Conservation (phyloP, 2,329 filamentous ascomycete species). For the Dichotomopilus funicola region DNA sequence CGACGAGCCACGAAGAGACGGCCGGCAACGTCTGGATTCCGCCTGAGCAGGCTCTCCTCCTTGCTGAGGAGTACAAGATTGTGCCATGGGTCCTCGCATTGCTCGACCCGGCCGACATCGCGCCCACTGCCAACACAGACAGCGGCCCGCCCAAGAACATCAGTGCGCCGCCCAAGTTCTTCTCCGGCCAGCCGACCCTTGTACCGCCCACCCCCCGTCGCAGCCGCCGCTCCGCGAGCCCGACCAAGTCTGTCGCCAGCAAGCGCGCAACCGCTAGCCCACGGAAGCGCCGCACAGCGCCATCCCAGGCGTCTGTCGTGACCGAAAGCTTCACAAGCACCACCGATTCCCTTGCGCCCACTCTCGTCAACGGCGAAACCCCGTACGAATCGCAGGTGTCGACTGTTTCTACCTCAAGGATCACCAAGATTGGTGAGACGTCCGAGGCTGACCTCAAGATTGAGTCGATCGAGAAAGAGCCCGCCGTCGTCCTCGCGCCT, state of each 20-base stretch:
- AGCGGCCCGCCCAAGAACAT: slow-evolving; percentile 67
- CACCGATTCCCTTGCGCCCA: slow-evolving; percentile 23
- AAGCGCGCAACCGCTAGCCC: slow-evolving; percentile 46
- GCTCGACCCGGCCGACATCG: slow-evolving; percentile 79
- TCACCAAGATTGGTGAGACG: slow-evolving; percentile 29
- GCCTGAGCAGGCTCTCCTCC: slow-evolving; percentile 68
- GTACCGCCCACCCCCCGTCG: slow-evolving; percentile 47
- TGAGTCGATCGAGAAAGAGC: slow-evolving; percentile 46
- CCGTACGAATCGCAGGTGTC: slow-evolving; percentile 18
- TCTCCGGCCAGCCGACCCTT: slow-evolving; percentile 37
- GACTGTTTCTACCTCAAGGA: slow-evolving; percentile 14
- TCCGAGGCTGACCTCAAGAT: slow-evolving; percentile 31
- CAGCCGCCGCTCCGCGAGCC: slow-evolving; percentile 51
- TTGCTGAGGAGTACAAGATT: slow-evolving; percentile 85
- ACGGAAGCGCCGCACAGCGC: slow-evolving; percentile 44
- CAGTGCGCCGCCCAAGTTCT: slow-evolving; percentile 70
- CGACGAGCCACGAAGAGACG: slow-evolving; percentile 83
- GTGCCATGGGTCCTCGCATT: slow-evolving; percentile 85
- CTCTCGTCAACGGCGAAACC: slow-evolving; percentile 26
- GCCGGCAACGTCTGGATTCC: slow-evolving; percentile 97
- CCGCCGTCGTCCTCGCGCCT: slow-evolving; percentile 42
- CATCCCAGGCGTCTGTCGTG: slow-evolving; percentile 34
- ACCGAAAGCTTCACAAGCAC: slow-evolving; percentile 28
- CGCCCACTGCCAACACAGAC: slow-evolving; percentile 42
- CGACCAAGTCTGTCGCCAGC: slow-evolving; percentile 37